Evolutionary conservation across 257 asterid genomes (phyloP), one percentile per base, ranked within the genome.

Genomic region (Solanum pimpinellifolium): DNA sequence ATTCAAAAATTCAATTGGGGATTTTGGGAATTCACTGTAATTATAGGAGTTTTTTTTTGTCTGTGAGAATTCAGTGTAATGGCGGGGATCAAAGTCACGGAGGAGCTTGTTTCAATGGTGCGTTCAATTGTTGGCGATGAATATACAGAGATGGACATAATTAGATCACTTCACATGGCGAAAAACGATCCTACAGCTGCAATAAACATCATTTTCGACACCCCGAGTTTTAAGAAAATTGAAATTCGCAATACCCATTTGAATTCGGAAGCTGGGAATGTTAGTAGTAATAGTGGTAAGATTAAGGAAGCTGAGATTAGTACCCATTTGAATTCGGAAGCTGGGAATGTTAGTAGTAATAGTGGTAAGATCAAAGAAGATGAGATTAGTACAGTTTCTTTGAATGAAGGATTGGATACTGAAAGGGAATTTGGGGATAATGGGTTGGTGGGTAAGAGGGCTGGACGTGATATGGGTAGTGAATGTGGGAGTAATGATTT

Each of bases 141-240:
- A 44, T 91, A 90, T 85, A 90, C 98, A 81, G 93, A 95, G 47
- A 94, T 94, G 98, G 99, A 95, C 92, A 92, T 97, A 62, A 90
- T 94, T 84, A 98, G 99, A 87, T 98, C 99, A 56, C 98, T 97
- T 78, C 98, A 94, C 91, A 87, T 97, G 99, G 96, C 99, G 82
- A 97, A 95, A 23, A 95, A 93, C 74, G 97, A 97, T 65, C 97
- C 96, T 9, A 94, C 96, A 15, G 98, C 98, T 11, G 99, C 99
- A 14, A 94, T 97, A 70, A 97, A 97, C 89, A 94, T 97, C 87
- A 94, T 97, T 4, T 92, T 95, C 27, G 99, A 97, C 86, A 87
- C 97, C 39, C 96, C 98, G 6, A 88, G 91, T 87, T 91, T 94
- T 87, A 88, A 88, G 88, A 93, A 90, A 83, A 88, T 90, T 25